A percentile compares a stretch with the other conserved stretches of the same genome.
These are phyloP conservation scores for Pseudoperonospora humuli DNA, from an alignment of 352 stramenopile species.

Conservation along the genomic window DNA sequence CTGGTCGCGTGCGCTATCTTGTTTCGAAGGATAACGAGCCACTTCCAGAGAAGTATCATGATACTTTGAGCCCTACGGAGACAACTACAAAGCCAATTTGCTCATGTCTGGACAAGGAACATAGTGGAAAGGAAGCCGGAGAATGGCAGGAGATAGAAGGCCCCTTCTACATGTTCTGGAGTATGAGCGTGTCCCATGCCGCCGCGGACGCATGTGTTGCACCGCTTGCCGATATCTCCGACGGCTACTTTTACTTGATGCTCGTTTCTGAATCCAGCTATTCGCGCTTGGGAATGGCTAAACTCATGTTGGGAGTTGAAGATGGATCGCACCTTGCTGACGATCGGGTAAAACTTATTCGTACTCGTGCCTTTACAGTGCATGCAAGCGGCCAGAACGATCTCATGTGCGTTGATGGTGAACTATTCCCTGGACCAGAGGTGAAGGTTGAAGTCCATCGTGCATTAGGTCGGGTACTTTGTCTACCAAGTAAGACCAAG, in stretches of 20 bases:
- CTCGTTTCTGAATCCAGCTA: conserved; percentile 33
- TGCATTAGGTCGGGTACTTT: too few relatives aligned
- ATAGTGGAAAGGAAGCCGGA: conserved; percentile 6
- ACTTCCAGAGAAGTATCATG: conserved; percentile 31
- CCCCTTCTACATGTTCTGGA: conserved; percentile 54
- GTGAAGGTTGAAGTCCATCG: too few relatives aligned
- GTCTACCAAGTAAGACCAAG: too few relatives aligned
- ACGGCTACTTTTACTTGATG: conserved; percentile 59
- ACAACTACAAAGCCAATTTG: conserved; percentile 15
- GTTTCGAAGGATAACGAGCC: conserved; percentile 21
- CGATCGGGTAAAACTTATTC: conserved; percentile 40
- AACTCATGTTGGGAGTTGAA: conserved; percentile 49
- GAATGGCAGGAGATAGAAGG: conserved; percentile 38
- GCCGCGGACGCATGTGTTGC: conserved; percentile 36
- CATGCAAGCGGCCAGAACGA: conserved; percentile 23
- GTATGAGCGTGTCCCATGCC: conserved; percentile 47
- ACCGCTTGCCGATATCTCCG: conserved; percentile 36
- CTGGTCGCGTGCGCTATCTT: conserved; percentile 35
- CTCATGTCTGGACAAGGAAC: conserved; percentile 15
- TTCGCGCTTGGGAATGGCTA: conserved; percentile 30
- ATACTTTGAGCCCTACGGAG: conserved; percentile 9
- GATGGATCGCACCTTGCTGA: conserved; percentile 36
- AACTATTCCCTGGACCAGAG: conserved; percentile 48
- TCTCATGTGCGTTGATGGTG: conserved; percentile 55
- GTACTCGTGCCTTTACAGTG: conserved; percentile 54